Percentiles rank a stretch among this genome's conserved stretches.
These are phyloP conservation scores for Ganoderma boninense DNA, from an alignment of 1,284 basidiomycete genomes.

Conservation along the genomic window DNA sequence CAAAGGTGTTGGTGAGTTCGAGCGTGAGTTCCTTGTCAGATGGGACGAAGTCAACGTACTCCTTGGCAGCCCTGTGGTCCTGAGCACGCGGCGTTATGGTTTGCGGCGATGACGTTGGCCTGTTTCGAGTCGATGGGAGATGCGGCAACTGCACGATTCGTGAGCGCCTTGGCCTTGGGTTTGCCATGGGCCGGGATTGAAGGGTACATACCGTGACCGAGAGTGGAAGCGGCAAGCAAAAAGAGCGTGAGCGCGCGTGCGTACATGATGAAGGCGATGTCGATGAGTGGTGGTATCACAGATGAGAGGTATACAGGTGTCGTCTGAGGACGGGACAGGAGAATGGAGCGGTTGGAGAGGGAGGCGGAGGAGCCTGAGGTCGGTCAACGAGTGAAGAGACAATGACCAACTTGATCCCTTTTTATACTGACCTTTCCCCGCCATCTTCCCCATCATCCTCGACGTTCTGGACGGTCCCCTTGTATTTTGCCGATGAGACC, in stretches of 20 bases:
- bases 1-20: too few species aligned
- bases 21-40: too few species aligned
- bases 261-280: slow-evolving; percentile 13
- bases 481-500: slow-evolving; percentile 8
- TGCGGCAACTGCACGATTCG: too few species aligned
- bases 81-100: slow-evolving; percentile 25
- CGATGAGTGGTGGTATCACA: slow-evolving; percentile 14
- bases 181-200: too few species aligned
- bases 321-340: neutral
- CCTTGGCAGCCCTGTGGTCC: slow-evolving; percentile 27
- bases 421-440: slow-evolving; percentile 4
- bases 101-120: slow-evolving; percentile 29
- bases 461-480: slow-evolving; percentile 1
- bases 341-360: too few species aligned
- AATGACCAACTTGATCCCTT: neutral
- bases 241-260: slow-evolving; percentile 29
- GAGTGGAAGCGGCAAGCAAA: slow-evolving; percentile 20
- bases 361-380: too few species aligned
- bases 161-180: too few species aligned
- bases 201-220: too few species aligned
- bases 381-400: slow-evolving; percentile 28
- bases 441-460: neutral
- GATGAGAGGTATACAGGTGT: slow-evolving; percentile 20
- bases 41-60: neutral
- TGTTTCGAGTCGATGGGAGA: slow-evolving; percentile 28